Conservation (phyloP, 208 protist genomes). For the Acanthamoeba culbertsoni region DNA sequence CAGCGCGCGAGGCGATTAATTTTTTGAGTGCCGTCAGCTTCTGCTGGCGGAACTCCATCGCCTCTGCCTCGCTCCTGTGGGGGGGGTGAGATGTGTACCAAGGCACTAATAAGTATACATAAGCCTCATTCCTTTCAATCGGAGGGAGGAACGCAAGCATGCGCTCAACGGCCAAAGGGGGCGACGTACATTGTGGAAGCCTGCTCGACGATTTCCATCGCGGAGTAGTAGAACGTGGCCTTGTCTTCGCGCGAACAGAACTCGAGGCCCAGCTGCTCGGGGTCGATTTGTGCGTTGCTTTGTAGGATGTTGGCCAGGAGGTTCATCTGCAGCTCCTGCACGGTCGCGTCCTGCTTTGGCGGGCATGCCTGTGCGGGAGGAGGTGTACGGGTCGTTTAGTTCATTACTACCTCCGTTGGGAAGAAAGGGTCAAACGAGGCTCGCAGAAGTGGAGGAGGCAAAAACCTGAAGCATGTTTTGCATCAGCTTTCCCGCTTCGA, state of each 20-base stretch:
- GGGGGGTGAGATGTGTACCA: no score
- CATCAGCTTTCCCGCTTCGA: background rate
- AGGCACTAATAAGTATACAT: no score
- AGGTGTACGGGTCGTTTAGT: no score
- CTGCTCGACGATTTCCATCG: slow-evolving; percentile 32
- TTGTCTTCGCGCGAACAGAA: background rate
- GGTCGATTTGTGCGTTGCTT: background rate
- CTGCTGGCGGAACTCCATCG: background rate
- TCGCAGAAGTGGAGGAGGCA: background rate
- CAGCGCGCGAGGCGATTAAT: background rate
- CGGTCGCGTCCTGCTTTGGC: background rate
- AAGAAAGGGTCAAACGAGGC: no score
- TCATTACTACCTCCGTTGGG: no score
- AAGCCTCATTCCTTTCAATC: no score
- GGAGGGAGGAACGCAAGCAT: background rate
- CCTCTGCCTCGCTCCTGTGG: background rate
- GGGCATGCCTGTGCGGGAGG: background rate
- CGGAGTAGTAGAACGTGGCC: background rate
- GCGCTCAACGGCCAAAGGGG: background rate
- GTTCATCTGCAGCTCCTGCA: background rate
- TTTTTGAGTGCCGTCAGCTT: background rate
- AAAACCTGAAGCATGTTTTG: background rate
- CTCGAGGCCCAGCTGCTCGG: background rate
- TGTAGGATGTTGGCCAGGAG: background rate
- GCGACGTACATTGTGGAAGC: background rate